A percentile compares a stretch with the other conserved stretches of the same genome.
Evolutionary conservation across 306 rosid genomes (phyloP).

Genomic region (Trichosanthes truncata): DNA sequence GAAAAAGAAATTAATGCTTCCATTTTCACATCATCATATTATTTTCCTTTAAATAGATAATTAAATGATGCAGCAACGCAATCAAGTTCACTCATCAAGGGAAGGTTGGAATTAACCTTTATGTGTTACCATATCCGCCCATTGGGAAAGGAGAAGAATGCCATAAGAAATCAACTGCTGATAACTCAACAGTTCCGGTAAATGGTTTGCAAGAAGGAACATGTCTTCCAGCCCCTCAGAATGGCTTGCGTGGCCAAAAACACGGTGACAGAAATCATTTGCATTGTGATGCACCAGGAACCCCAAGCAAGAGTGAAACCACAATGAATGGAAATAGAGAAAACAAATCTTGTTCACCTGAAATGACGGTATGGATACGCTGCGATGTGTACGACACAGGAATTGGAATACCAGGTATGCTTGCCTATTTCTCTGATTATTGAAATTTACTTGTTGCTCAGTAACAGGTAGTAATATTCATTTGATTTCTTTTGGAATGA

Average conservation of each 20-base stretch:
- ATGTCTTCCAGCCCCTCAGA: conserved; percentile 24
- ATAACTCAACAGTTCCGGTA: conserved; percentile 21
- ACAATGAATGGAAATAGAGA: conserved; percentile 35
- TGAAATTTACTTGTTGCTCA: neutral
- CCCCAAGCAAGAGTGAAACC: conserved; percentile 39
- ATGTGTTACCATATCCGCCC: conserved; percentile 47
- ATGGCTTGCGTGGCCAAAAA: conserved; percentile 19
- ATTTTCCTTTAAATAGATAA: neutral
- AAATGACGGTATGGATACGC: conserved; percentile 75
- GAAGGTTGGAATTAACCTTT: conserved; percentile 76
- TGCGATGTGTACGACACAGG: conserved; percentile 96
- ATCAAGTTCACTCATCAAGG: conserved; percentile 96
- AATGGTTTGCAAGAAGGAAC: conserved; percentile 48
- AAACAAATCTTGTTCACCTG: conserved; percentile 35
- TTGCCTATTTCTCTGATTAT: neutral
- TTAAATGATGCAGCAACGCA: conserved; percentile 58
- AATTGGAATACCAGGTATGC: conserved; percentile 92
- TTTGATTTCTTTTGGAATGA: conserved; percentile 2
- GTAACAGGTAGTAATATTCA: neutral
- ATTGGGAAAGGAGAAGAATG: conserved; percentile 35
- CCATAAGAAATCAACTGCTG: conserved; percentile 22
- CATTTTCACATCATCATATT: neutral
- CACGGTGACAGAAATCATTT: conserved; percentile 28
- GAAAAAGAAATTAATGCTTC: neutral
- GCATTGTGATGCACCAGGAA: conserved; percentile 32